Percentiles rank a stretch among this genome's conserved stretches.
Evolutionary conservation across 768 basidiomycete species (phyloP).

Genomic region (Auriculariales sp.): DNA sequence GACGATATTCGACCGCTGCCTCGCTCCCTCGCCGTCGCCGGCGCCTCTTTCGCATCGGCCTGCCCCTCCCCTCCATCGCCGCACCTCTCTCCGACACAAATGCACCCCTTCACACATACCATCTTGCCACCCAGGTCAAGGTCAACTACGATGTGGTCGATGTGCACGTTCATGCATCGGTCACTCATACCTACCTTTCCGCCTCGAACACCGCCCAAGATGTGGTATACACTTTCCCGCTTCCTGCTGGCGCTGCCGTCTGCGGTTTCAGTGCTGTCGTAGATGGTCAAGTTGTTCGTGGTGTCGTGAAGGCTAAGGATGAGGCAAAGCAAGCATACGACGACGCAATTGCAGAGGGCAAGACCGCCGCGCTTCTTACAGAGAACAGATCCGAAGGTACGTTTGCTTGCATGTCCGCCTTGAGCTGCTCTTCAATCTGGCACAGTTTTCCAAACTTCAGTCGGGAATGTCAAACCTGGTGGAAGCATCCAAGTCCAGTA

Average conservation of each 20-base stretch:
- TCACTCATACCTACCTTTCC: conserved; percentile 4
- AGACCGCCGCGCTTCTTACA: conserved; percentile 29
- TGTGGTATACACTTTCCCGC: conserved; percentile 39
- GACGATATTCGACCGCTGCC: too few species aligned
- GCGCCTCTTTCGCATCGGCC: too few species aligned
- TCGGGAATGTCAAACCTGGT: neutral
- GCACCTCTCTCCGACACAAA: too few species aligned
- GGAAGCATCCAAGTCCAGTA: conserved; percentile 1
- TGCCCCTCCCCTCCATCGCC: too few species aligned
- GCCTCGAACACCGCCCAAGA: conserved; percentile 1
- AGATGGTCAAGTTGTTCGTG: conserved; percentile 27
- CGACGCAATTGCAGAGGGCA: conserved; percentile 24
- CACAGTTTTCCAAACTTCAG: neutral
- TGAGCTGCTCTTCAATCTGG: neutral
- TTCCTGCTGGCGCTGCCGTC: conserved; percentile 38
- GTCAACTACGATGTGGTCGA: too few species aligned
- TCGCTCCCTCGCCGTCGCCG: too few species aligned
- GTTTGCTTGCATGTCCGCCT: neutral
- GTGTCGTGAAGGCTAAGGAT: conserved; percentile 33
- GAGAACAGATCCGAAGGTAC: too few species aligned
- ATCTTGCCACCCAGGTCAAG: too few species aligned
- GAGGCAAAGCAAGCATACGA: conserved; percentile 27
- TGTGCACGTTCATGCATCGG: neutral
- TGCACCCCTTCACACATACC: too few species aligned
- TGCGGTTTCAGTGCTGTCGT: conserved; percentile 37